These are phyloP conservation scores for Fulvia fulva DNA, from an alignment of 2,329 filamentous ascomycete species.

Conservation along the genomic window DNA sequence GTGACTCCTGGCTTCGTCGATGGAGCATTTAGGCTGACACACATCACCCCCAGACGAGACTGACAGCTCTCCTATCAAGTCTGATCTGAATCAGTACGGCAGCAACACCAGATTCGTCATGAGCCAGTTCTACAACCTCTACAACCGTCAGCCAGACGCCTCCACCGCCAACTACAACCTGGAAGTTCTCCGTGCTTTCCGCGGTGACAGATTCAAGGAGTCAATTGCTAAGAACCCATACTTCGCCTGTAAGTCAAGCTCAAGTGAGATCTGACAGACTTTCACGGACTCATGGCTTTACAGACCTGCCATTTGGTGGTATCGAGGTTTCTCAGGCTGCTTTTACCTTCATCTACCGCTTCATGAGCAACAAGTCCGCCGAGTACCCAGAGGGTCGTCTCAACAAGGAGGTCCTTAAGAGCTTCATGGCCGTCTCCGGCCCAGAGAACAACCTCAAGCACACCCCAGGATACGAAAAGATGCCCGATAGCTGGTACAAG, in stretches of 20 bases:
- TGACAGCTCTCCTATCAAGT: slow-evolving; percentile 32
- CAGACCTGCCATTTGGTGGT: slow-evolving; percentile 26
- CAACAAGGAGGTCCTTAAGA: slow-evolving; percentile 37
- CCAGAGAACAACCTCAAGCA: slow-evolving; percentile 30
- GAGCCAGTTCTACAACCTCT: slow-evolving; percentile 24
- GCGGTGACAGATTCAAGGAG: slow-evolving; percentile 3
- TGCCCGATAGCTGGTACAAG: slow-evolving; percentile 40
- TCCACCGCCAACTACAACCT: slow-evolving; percentile 30
- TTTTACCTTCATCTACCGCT: slow-evolving; percentile 35
- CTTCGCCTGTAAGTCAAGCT: slow-evolving; percentile 23
- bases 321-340: slow-evolving; percentile 30
- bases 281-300: background rate
- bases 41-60: slow-evolving; percentile 27
- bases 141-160: slow-evolving; percentile 22
- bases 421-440: slow-evolving; percentile 38
- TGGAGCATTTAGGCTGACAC: background rate
- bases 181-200: slow-evolving; percentile 27
- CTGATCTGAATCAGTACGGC: slow-evolving; percentile 32
- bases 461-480: slow-evolving; percentile 37
- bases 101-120: slow-evolving; percentile 17
- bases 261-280: too few species aligned
- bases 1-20: background rate
- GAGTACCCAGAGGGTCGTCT: slow-evolving; percentile 37
- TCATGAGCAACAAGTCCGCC: slow-evolving; percentile 40
- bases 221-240: slow-evolving; percentile 34